These are phyloP conservation scores for Clarireedia sp. DNA, from an alignment of 2,329 filamentous ascomycete species.

Conservation along the genomic window DNA sequence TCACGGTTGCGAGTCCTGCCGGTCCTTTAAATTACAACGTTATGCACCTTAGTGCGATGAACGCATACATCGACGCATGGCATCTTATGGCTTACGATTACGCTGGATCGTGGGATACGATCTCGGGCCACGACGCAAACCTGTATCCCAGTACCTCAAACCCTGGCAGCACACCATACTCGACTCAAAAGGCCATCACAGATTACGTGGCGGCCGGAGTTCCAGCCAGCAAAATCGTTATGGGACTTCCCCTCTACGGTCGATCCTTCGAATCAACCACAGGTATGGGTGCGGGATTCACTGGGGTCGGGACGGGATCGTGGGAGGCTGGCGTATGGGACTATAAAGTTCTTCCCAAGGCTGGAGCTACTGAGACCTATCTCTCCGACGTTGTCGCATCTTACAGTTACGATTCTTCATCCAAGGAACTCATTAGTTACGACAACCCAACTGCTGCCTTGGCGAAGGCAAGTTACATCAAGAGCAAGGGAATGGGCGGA, in stretches of 20 bases:
- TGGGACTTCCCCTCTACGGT: slow-evolving; percentile 78
- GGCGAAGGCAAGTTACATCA: slow-evolving; percentile 59
- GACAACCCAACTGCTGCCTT: slow-evolving; percentile 54
- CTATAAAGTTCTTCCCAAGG: slow-evolving; percentile 65
- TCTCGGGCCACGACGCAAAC: slow-evolving; percentile 64
- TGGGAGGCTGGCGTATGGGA: slow-evolving; percentile 75
- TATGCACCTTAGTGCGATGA: slow-evolving; percentile 40
- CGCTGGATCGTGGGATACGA: slow-evolving; percentile 56
- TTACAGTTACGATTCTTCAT: slow-evolving; percentile 59
- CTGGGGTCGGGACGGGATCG: slow-evolving; percentile 56
- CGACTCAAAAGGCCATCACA: slow-evolving; percentile 54
- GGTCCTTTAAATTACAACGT: slow-evolving; percentile 40
- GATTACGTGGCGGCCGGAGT: slow-evolving; percentile 60
- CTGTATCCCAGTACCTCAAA: slow-evolving; percentile 49
- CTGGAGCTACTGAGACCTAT: slow-evolving; percentile 48
- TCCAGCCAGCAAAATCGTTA: slow-evolving; percentile 55
- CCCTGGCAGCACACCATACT: slow-evolving; percentile 59
- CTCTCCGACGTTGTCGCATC: slow-evolving; percentile 54
- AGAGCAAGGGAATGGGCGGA: slow-evolving; percentile 56
- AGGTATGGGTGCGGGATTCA: slow-evolving; percentile 58
- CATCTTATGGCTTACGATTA: slow-evolving; percentile 70
- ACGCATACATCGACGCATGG: slow-evolving; percentile 43
- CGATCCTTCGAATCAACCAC: slow-evolving; percentile 58
- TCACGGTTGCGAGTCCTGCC: slow-evolving; percentile 46
- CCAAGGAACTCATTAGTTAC: slow-evolving; percentile 62